A percentile compares a stretch with the other conserved stretches of the same genome.
Evolutionary conservation across 78 protist species (phyloP).

Genomic region (Capsaspora owczarzaki): DNA sequence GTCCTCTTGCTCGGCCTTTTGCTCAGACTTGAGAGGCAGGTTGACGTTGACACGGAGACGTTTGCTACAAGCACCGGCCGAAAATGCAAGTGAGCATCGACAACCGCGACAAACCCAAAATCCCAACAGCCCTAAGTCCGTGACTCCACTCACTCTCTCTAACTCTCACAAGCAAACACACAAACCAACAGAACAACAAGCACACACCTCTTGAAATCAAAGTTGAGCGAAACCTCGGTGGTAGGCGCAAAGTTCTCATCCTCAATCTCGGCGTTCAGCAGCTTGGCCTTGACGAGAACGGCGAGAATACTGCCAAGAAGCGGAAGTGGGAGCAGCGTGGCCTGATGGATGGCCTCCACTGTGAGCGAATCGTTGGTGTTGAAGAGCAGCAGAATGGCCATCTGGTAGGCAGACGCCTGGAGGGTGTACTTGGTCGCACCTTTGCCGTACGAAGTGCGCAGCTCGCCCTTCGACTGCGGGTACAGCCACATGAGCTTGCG

Average conservation of each 20-base stretch:
- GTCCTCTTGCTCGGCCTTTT: constrained; percentile 50
- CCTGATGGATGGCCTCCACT: not conserved
- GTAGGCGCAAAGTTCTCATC: not conserved
- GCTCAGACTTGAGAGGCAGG: constrained; percentile 48
- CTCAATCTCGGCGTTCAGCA: constrained; percentile 22
- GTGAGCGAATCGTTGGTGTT: constrained; percentile 21
- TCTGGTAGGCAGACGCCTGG: constrained; percentile 61
- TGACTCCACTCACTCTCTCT: not conserved
- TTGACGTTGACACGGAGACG: constrained; percentile 55
- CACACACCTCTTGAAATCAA: constrained; percentile 39
- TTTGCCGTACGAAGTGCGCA: constrained; percentile 33
- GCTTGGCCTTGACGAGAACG: constrained; percentile 28
- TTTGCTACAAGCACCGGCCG: constrained; percentile 17
- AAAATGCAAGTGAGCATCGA: not conserved
- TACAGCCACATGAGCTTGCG: constrained; percentile 74
- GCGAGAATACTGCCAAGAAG: not conserved
- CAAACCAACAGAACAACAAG: not conserved
- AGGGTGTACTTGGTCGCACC: not conserved
- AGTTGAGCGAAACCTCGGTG: constrained; percentile 36
- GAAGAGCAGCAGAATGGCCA: constrained; percentile 59
- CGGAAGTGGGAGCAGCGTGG: not conserved
- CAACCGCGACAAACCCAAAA: not conserved
- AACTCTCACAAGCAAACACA: not conserved
- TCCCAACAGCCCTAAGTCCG: not conserved
- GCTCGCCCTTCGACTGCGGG: constrained; percentile 72